Evolutionary conservation across 2,329 filamentous ascomycete species (phyloP), one percentile per base, ranked within the genome.

Genomic region (Penicillium sp.): DNA sequence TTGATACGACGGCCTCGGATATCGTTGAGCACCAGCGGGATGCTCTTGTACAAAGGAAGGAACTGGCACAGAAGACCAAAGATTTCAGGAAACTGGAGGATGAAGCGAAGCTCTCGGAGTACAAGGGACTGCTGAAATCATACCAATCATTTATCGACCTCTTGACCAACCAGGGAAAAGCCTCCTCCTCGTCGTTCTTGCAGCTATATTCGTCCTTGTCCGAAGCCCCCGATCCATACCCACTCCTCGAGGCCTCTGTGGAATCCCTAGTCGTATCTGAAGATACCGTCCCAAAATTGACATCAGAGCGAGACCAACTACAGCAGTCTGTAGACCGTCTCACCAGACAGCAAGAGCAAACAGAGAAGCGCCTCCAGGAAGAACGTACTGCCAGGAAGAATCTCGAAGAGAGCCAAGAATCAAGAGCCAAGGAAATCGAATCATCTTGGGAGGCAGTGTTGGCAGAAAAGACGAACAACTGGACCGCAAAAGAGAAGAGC

Each of bases 61-160:
- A 98, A 46, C 75, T 98, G 14, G 93, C 94, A n/a, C 90, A 96
- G 62, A 97, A 96, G 75, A 98, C 93, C 1, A 98, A 98, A 60
- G 91, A 97, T 58, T 98, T 97, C 56, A 78, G 90, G 46, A 97
- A 96, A 65, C 77, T 94, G 8, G 91, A 97, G 56, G 89, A 98
- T 73, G 73, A 84, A 8, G 80, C 79, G 41, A 98, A 97, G 67
- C 71, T 98, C 38, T 75, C 76, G 4, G 93, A 98, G 65, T 82
- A 94, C 71, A 98, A 97, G 69, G 81, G 81, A 26, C 71, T 98
- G 35, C 70, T 98, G 43, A 96, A 95, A 75, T 89, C 90, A 34
- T 98, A 98, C 72, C 93, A 98, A 70, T 86, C 84, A 36, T 98
- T 97, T 62, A 96, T 98, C 65, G 93, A 98, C 62, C 82, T 95